Evolutionary conservation across 2,329 filamentous ascomycete genomes (phyloP), one percentile per base, ranked within the genome.

Genomic region (Stenocarpella maydis): DNA sequence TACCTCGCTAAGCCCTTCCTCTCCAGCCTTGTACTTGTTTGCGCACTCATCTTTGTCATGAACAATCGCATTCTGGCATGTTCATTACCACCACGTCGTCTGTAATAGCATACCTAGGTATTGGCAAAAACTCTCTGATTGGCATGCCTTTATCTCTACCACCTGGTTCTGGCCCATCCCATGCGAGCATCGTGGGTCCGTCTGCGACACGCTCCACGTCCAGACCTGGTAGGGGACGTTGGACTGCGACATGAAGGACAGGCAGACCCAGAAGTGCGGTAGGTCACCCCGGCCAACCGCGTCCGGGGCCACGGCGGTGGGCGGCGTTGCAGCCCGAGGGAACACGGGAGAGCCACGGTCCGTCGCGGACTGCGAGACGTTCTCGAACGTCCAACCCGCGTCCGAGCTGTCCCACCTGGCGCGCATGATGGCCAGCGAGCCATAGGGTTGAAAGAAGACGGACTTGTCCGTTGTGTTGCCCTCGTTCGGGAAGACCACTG

Each of bases 401-500:
- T 41, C n/a, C 10, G 67, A 43, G 26, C 24, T 47, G 58, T 54
- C 45, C 64, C 50, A 55, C 26, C 58, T 47, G 24, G 58, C 67
- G n/a, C 67, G 58, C 67, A 68, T 68, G 34, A 68, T 61, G 67
- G 67, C 49, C 19, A 64, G 49, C 3, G 67, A 64, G 9, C 34
- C n/a, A 15, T 55, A 45, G 37, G 39, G 58, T 39, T 68, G 67
- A 49, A 64, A 68, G 49, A 68, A 68, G 67, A 68, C 67, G 15
- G 47, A 64, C 39, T 68, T 64, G 67, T 68, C 67, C 8, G 67
- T 68, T 28, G 9, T 41, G 39, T 68, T 31, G n/a, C 50, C 50
- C 31, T 24, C 67, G n/a, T 64, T 68, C 67, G 54, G 55, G 55
- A 68, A 68, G 19, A 34, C 43, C 24, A 68, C 26, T 1, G 67